These are phyloP conservation scores for Acanthamoeba healyi DNA, from an alignment of 208 protist genomes.

Conservation along the genomic window DNA sequence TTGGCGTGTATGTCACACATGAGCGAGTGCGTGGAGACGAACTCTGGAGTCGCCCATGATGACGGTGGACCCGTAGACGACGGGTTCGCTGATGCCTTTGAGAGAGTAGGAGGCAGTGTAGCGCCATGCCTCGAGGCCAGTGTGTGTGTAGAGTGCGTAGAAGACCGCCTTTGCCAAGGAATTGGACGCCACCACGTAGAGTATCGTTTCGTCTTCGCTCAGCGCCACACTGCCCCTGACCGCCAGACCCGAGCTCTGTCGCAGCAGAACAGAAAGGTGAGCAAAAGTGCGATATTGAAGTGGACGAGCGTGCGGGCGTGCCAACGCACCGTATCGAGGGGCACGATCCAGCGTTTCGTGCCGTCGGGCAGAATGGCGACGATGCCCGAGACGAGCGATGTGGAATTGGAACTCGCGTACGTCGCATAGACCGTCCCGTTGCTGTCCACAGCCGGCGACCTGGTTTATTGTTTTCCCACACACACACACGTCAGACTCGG, in stretches of 20 bases:
- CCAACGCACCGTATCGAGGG: conserved; percentile 36
- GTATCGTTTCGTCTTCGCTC: not conserved
- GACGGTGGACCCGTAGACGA: not conserved
- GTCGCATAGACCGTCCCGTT: conserved; percentile 28
- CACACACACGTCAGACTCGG: too few relatives aligned
- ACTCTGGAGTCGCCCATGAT: conserved; percentile 36
- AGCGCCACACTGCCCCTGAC: not conserved
- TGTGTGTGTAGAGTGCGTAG: not conserved
- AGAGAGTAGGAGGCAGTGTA: not conserved
- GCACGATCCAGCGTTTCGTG: not conserved
- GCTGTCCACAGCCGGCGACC: conserved; percentile 17
- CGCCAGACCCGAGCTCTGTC: not conserved
- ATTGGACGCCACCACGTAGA: not conserved
- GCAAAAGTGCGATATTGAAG: not conserved
- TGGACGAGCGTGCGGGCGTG: not conserved
- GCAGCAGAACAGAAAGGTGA: not conserved
- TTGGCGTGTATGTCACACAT: too few relatives aligned
- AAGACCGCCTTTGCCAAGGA: not conserved
- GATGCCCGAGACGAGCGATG: not conserved
- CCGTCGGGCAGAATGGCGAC: not conserved
- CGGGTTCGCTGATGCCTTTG: not conserved
- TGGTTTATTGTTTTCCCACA: not conserved
- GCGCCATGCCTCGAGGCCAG: not conserved
- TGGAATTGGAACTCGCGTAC: not conserved
- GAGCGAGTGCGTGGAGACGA: too few relatives aligned